phyloP scores from a whole-genome alignment of 169 alveolate genomes.

The Perkinsus olseni region DNA sequence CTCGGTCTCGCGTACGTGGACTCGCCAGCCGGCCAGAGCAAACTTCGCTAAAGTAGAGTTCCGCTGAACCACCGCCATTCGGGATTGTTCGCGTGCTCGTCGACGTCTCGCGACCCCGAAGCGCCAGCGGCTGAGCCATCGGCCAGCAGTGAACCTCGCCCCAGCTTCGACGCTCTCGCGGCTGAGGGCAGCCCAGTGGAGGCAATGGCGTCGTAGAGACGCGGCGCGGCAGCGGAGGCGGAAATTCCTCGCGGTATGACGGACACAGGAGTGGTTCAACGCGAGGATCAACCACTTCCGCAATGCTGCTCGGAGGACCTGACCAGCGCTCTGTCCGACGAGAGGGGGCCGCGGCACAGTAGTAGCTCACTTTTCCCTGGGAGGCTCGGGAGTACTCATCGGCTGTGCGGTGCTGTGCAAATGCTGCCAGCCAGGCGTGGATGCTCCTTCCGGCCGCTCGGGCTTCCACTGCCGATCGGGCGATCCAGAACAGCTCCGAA shows the following conservation, averaged over 20 bases:
- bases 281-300: neutral
- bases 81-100: neutral
- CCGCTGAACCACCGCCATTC: neutral
- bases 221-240: neutral
- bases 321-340: neutral
- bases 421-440: neutral
- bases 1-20: neutral
- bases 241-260: neutral
- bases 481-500: neutral
- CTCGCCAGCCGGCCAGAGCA: neutral
- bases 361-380: neutral
- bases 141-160: neutral
- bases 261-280: neutral
- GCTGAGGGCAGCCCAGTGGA: neutral
- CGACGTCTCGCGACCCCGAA: neutral
- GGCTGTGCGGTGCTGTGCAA: neutral
- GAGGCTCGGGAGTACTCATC: neutral
- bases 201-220: neutral
- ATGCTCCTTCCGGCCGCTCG: neutral
- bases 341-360: too few relatives aligned
- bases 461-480: neutral
- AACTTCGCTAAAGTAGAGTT: neutral
- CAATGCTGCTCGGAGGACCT: neutral
- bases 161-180: neutral
- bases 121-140: neutral